Conservation (phyloP, 75 land plant species). For the Chamaecyparis obtusa region DNA sequence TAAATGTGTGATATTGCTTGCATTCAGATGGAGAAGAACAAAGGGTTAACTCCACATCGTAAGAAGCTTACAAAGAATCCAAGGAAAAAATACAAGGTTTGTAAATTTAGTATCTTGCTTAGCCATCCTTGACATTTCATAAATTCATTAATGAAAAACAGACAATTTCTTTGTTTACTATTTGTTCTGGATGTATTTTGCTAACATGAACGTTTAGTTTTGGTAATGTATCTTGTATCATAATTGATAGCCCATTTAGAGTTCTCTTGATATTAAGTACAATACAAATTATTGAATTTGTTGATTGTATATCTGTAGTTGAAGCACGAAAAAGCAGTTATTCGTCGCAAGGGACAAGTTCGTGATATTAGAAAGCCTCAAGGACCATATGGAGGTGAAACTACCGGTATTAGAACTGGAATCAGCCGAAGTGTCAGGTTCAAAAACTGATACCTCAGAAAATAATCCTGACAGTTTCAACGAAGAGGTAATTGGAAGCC, state of each 20-base stretch:
- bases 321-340: conserved; percentile 73
- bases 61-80: conserved; percentile 91
- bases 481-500: neutral
- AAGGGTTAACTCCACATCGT: conserved; percentile 83
- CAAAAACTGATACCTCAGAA: conserved; percentile 29
- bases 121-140: neutral
- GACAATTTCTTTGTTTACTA: neutral
- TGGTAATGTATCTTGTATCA: neutral
- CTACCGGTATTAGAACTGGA: conserved; percentile 73
- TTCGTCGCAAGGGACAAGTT: conserved; percentile 89
- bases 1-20: neutral
- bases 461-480: neutral
- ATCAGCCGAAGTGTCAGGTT: conserved; percentile 84
- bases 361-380: conserved; percentile 57
- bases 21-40: conserved; percentile 94
- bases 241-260: neutral
- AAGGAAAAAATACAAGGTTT: conserved; percentile 97
- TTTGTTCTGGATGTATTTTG: neutral
- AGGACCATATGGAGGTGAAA: conserved; percentile 91
- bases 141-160: neutral
- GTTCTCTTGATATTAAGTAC: neutral
- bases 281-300: neutral
- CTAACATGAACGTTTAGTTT: neutral
- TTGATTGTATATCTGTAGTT: conserved; percentile 41
- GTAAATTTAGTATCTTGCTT: neutral